Base-by-base conservation (phyloP, 352 stramenopile genomes). In the Phytophthora multivora region DNA sequence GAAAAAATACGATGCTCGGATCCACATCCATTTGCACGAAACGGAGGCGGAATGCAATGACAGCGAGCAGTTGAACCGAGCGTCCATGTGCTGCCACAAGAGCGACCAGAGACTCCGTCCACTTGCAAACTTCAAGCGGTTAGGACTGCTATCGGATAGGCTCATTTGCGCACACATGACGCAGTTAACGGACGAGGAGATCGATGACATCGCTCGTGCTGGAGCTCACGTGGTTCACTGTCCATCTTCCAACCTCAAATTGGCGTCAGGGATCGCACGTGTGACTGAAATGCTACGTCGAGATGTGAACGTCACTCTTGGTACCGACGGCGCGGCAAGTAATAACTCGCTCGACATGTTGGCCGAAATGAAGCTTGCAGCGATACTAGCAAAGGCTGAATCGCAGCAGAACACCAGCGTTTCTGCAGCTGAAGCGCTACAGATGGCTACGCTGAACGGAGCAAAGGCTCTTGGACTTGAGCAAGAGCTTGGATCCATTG, bases 281-380 rank as follows among this genome's bases (percentile, higher is more conserved):
- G 84, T 96, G 41, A 63, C 79, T 31, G 73, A 90, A 35, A 79
- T 96, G 63, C 48, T 95, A 10, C 73, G 81, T 35, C 70, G 68
- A 8, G 90, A 88, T n/a, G 83, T 95, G 13, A 97, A 96, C 62
- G 89, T 97, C 2, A 84, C 75, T 13, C 73, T 97, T 42, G 90
- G 90, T 47, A 97, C 90, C 58, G 90, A 97, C 65, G 72, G 84
- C 18, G 83, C 86, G 1, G 82, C 86, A 12, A 95, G 85, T 63
- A 97, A 97, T 68, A 96, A 96, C 66, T 90, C 86, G 56, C 78
- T 96, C 51, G 86, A 96, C 62, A 96, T 97, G 86, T 88, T 96
- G 42, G 73, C 59, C 11, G 89, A 97, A 71, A 95, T 95, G 82
- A 95, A 94, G 66, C 73, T 96, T 47, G 85, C 87, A 4, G 85